Conservation (phyloP, 306 rosid species). For the Psophocarpus tetragonolobus region DNA sequence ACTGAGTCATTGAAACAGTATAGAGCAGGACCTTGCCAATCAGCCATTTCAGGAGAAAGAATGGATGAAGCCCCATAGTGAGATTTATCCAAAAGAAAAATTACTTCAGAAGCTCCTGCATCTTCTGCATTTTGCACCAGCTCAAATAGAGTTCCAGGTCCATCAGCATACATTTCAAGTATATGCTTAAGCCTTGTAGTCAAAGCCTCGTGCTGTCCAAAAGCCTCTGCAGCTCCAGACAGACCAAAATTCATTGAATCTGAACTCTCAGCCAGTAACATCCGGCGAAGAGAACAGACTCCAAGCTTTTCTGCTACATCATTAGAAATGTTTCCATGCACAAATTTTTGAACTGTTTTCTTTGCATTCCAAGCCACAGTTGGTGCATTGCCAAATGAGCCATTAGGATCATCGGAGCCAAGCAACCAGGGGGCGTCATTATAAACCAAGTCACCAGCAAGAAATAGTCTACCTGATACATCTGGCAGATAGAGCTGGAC, state of each 20-base stretch:
- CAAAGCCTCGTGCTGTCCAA: slow-evolving; percentile 98
- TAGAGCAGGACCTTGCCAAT: slow-evolving; percentile 99
- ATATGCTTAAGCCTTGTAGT: slow-evolving; percentile 97
- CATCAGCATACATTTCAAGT: slow-evolving; percentile 99
- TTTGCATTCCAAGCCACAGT: slow-evolving; percentile 57
- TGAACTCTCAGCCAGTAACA: slow-evolving; percentile 92
- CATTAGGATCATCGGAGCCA: slow-evolving; percentile 67
- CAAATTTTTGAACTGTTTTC: slow-evolving; percentile 79
- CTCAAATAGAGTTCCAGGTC: slow-evolving; percentile 94
- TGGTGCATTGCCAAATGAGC: slow-evolving; percentile 59
- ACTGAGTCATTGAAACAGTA: slow-evolving; percentile 92
- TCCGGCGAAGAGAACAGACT: slow-evolving; percentile 89
- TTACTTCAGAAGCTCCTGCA: slow-evolving; percentile 96
- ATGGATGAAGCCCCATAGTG: slow-evolving; percentile 93
- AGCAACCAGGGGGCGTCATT: slow-evolving; percentile 99
- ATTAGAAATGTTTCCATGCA: slow-evolving; percentile 93
- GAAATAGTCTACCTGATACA: slow-evolving; percentile 72
- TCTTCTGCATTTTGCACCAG: slow-evolving; percentile 98
- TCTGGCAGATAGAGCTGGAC: slow-evolving; percentile 82
- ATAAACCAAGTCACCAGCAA: slow-evolving; percentile 76
- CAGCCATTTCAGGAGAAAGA: slow-evolving; percentile 99
- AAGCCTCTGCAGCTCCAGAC: slow-evolving; percentile 97
- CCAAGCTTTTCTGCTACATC: slow-evolving; percentile 98
- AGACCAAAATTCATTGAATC: slow-evolving; percentile 94
- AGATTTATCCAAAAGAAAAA: slow-evolving; percentile 87